Evolutionary conservation across 345 rosid genomes (phyloP), one percentile per base, ranked within the genome.

Genomic region (Stellera chamaejasme): DNA sequence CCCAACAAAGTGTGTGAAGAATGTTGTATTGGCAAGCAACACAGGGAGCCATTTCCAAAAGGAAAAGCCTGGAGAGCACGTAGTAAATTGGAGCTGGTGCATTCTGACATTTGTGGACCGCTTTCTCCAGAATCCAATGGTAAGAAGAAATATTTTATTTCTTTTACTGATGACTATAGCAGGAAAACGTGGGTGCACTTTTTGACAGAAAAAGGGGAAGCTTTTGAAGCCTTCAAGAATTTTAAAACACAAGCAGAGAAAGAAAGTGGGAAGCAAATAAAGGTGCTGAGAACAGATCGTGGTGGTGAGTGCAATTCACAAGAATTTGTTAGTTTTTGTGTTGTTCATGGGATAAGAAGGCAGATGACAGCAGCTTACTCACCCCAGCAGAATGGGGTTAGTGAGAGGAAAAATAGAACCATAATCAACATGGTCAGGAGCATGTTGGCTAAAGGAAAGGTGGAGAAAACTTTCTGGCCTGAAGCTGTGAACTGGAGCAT

Each of bases 151-250:
- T 56, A 43, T 19, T 56, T 56, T n/a, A 7, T 56, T 10, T 4
- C 44, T 2, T 56, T 56, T 13, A 43, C 43, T 15, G 60, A 56
- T 56, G 60, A 56, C 19, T 43, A 6, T 2, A 56, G 27, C 8
- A 19, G 32, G 16, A 42, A 10, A 27, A 42, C 48, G 2, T 56
- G 48, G 60, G 26, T 25, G 11, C 43, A 42, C 19, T 56, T 56
- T 11, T 14, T 56, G n/a, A 56, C 4, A 13, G 14, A 56, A 3
- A 56, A 42, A 16, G 5, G 13, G 4, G 2, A 56, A 26, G 48
- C 26, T 13, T 10, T 43, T 19, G 42, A 0, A 11, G 36, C 12
- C 1, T 56, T 56, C 28, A 19, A 42, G 48, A 56, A 6, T 2
- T 56, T 56, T 7, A 56, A 56, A 45, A 13, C 28, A 0, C 3